Base-by-base conservation (phyloP, 179 eudicot species). In the Carnegiea gigantea region DNA sequence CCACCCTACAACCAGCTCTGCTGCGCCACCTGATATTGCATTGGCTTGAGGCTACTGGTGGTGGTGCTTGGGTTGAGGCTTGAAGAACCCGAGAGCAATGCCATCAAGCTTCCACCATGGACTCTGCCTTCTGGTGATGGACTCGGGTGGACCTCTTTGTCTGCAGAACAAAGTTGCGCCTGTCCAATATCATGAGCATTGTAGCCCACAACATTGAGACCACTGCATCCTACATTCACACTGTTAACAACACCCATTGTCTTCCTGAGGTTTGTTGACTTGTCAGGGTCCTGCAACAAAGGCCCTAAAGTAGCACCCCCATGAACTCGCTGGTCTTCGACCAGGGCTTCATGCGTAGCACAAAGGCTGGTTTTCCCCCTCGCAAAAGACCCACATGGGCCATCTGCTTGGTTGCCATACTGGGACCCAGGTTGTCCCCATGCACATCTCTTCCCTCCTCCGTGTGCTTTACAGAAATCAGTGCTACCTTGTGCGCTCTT, bases 401-500 rank as follows among this genome's bases (percentile, higher is more conserved):
- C 92, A 73, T 89, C 93, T 5, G 86, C 85, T 20, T 48, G 75
- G 77, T 83, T 65, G 12, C 97, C 98, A 77, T 78, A 87, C 33
- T 82, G 83, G 10, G 92, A 93, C 78, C 89, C 98, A 9, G 88
- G 84, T 28, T 90, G 97, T n/a, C 95, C 98, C 98, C 98, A 95
- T 4, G 87, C 85, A 84, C 99, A 96, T 81, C 92, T 86, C 86
- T 91, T 92, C 3, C 99, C 99, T 23, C 99, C 99, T 5, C 99
- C 98, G 65, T 96, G 99, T 15, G 98, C 99, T 86, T 94, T 94
- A 88, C 99, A 96, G 88, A 92, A 96, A 83, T 96, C 97, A 13
- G 99, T 96, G 85, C 98, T 94, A 0, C 99, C 98, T 83, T 96
- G 99, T 20, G 99, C 99, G 84, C 99, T 96, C 86, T 96, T 96